These are phyloP conservation scores for Phytophthora tubulina DNA, from an alignment of 352 stramenopile species.

Conservation along the genomic window DNA sequence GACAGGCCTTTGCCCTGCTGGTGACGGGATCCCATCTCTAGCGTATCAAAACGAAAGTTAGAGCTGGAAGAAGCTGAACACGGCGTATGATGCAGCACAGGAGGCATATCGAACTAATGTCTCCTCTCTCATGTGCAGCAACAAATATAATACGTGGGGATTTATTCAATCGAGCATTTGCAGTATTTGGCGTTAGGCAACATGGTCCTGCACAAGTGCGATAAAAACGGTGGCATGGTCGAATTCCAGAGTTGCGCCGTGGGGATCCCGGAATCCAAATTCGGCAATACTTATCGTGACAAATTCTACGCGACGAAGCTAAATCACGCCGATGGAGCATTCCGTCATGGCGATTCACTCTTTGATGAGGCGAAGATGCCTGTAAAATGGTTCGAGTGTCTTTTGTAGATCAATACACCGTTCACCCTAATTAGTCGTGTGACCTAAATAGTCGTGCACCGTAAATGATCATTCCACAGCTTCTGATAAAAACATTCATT, in stretches of 20 bases:
- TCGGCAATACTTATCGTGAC: constrained; percentile 33
- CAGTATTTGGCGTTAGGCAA: constrained; percentile 20
- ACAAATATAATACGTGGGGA: constrained; percentile 20
- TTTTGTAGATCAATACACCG: constrained; percentile 19
- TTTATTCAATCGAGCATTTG: constrained; percentile 28
- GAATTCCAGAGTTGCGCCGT: constrained; percentile 33
- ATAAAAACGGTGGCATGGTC: constrained; percentile 21
- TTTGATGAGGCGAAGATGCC: constrained; percentile 40
- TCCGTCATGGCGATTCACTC: constrained; percentile 45
- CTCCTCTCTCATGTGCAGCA: constrained; percentile 21
- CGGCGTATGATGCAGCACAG: constrained; percentile 13
- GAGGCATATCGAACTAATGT: not conserved
- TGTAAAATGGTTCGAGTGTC: constrained; percentile 50
- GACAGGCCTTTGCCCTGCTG: constrained; percentile 37
- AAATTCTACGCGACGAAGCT: constrained; percentile 39
- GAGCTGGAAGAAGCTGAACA: constrained; percentile 16
- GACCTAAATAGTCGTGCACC: no score
- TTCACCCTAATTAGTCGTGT: no score
- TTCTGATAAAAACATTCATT: no score
- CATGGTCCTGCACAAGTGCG: constrained; percentile 34
- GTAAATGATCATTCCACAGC: no score
- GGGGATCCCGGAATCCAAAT: constrained; percentile 32
- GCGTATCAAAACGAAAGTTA: constrained; percentile 39
- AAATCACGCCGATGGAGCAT: constrained; percentile 41
- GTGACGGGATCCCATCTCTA: constrained; percentile 23